Conservation (phyloP, 768 basidiomycete species). For the Leucocoprinus leucothites region DNA sequence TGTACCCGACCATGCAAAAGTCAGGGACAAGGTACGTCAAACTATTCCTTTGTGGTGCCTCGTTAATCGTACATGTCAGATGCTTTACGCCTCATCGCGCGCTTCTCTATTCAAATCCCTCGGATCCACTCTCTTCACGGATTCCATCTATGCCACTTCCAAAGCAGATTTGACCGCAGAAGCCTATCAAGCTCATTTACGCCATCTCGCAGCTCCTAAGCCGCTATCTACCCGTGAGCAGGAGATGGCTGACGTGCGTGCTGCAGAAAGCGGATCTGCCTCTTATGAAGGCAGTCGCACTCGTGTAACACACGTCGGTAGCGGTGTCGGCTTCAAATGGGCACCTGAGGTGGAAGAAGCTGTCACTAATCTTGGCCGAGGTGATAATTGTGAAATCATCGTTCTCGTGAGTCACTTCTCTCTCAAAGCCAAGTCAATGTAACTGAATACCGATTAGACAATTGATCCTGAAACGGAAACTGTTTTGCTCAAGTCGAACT, state of each 20-base stretch:
- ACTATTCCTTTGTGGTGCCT: neutral
- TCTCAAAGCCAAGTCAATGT: neutral
- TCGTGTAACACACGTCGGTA: conserved; percentile 53
- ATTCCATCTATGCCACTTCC: conserved; percentile 76
- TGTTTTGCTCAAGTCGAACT: conserved; percentile 40
- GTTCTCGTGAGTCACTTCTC: conserved; percentile 51
- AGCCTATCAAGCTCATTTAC: conserved; percentile 72
- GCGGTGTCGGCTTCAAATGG: conserved; percentile 69
- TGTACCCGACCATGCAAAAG: conserved; percentile 77
- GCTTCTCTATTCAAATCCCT: conserved; percentile 66
- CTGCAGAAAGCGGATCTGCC: conserved; percentile 57
- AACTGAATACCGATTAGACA: conserved; percentile 36
- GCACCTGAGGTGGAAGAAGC: conserved; percentile 59
- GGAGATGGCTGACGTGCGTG: conserved; percentile 74
- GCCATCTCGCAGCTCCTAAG: conserved; percentile 69
- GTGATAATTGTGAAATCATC: conserved; percentile 51
- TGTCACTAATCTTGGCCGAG: conserved; percentile 51
- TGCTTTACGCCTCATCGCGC: conserved; percentile 86
- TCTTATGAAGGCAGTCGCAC: conserved; percentile 57
- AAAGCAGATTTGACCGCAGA: conserved; percentile 63
- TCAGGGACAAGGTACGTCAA: conserved; percentile 70
- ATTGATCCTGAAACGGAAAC: conserved; percentile 67
- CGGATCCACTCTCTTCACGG: conserved; percentile 68
- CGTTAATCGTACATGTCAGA: conserved; percentile 39
- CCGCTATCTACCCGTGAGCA: conserved; percentile 82